Evolutionary conservation across 805 yeast species (phyloP).

Genomic region (Zygotorulaspora chibaensis): DNA sequence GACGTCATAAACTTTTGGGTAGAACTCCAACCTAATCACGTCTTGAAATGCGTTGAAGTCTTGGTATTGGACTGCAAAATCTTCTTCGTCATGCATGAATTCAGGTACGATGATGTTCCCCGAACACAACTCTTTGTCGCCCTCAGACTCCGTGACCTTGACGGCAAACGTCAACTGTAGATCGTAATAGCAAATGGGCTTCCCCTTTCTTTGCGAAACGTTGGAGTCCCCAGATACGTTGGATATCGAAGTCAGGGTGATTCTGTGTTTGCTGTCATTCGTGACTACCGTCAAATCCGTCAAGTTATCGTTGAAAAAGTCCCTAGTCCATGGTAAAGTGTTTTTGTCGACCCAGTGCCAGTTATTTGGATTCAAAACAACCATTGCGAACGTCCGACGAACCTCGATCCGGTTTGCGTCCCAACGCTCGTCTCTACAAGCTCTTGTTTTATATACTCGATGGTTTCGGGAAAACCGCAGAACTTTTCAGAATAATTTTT

Average conservation of each 20-base stretch:
- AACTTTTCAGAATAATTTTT: slow-evolving; percentile 4
- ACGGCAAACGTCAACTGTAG: slow-evolving; percentile 50
- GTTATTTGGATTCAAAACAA: slow-evolving; percentile 67
- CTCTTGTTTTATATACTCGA: neutral
- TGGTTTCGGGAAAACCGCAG: neutral
- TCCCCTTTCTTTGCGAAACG: slow-evolving; percentile 80
- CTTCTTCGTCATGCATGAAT: slow-evolving; percentile 72
- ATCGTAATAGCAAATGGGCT: slow-evolving; percentile 71
- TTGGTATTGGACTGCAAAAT: slow-evolving; percentile 55
- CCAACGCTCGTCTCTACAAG: neutral
- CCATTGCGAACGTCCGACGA: slow-evolving; percentile 40
- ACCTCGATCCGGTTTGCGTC: neutral
- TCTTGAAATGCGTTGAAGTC: slow-evolving; percentile 39
- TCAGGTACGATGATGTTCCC: slow-evolving; percentile 56
- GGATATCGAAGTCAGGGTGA: slow-evolving; percentile 39
- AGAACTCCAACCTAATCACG: slow-evolving; percentile 42
- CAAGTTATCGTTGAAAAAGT: slow-evolving; percentile 44
- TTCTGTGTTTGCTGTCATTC: slow-evolving; percentile 21
- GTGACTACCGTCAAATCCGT: slow-evolving; percentile 16
- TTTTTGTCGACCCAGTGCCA: slow-evolving; percentile 76
- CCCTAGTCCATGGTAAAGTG: slow-evolving; percentile 60
- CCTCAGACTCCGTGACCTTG: slow-evolving; percentile 32
- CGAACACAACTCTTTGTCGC: slow-evolving; percentile 35
- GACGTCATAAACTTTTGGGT: slow-evolving; percentile 48
- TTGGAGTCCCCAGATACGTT: slow-evolving; percentile 69